Base-by-base conservation (phyloP, 495 filamentous ascomycete species). In the Aspergillus campestris region DNA sequence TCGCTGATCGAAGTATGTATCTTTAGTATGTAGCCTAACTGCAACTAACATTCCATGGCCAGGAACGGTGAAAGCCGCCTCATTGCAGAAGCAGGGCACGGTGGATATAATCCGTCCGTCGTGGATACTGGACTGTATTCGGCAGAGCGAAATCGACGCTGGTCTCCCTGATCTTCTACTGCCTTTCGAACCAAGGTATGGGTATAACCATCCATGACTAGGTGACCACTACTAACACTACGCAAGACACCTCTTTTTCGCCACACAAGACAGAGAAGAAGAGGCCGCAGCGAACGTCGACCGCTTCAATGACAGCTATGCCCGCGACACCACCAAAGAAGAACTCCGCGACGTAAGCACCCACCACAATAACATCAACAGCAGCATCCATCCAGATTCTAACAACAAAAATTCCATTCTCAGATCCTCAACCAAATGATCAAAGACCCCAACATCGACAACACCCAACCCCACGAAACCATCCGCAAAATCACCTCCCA, bases 71-170 rank as follows among this genome's bases (percentile, higher is more conserved):
- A 89, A 89, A 54, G 90, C 92, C 6, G 85, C 86, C 27, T 88
- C 86, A 8, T 52, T 95, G 11, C 82, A 84, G 34, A 94, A 88
- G 52, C 69, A 66, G 6, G 82, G 78, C 12, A 69, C 79, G 2
- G 64, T 71, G 15, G 80, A 87, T 49, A 82, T 97, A 45, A 71
- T 96, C 33, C 76, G 79, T 13, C 86, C 90, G 5, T 75, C 73
- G 10, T 99, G 92, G 92, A 64, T 96, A 8, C 71, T 90, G 30
- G 89, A 96, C 59, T 92, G 86, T 51, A 73, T 88, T 44, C 71
- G 67, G 51, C 83, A 87, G 52, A 70, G 63, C 13, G 73, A 87
- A 40, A 67, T 71, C 9, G 87, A 92, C 55, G 66, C 66, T 9
- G 71, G 73, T 7, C 62, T 75, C 18, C 58, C 72, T 0, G 75